phyloP scores from a whole-genome alignment of 176 grass and related monocot genomes.

The Thalia dealbata region DNA sequence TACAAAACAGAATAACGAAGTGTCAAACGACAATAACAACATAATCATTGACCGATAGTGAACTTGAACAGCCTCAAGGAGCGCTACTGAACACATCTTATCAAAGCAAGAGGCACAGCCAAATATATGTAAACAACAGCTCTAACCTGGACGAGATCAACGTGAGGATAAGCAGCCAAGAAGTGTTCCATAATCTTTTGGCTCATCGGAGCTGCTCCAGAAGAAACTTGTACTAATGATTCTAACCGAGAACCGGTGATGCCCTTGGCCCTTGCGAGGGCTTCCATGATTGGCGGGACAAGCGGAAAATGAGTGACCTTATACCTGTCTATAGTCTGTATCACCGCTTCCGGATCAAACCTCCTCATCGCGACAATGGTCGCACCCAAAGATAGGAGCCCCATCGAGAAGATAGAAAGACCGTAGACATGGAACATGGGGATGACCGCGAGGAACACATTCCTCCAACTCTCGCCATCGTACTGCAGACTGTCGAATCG shows the following conservation, averaged over 20 bases:
- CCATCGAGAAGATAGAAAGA: slow-evolving; percentile 65
- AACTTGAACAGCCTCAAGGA: no score
- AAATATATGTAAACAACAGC: not conserved
- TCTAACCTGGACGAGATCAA: slow-evolving; percentile 77
- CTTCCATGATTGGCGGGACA: slow-evolving; percentile 54
- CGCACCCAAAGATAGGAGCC: slow-evolving; percentile 64
- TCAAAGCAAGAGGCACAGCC: no score
- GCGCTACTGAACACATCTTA: no score
- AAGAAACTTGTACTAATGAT: slow-evolving; percentile 51
- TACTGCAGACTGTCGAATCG: slow-evolving; percentile 63
- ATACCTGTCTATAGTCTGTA: slow-evolving; percentile 33
- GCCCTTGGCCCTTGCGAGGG: slow-evolving; percentile 24
- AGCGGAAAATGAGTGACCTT: slow-evolving; percentile 59
- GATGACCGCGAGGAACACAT: slow-evolving; percentile 64
- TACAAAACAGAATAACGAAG: no score
- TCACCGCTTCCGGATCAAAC: slow-evolving; percentile 35
- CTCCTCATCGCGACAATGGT: slow-evolving; percentile 65
- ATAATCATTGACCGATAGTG: no score
- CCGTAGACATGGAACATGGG: slow-evolving; percentile 96
- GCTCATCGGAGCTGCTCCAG: slow-evolving; percentile 49
- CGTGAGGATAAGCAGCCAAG: slow-evolving; percentile 42
- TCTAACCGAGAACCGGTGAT: slow-evolving; percentile 19
- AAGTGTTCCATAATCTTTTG: slow-evolving; percentile 39
- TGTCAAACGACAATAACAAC: no score
- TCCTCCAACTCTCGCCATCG: slow-evolving; percentile 33